Evolutionary conservation across 352 stramenopile species (phyloP), one percentile per base, ranked within the genome.

Genomic region (Globisporangium heterothallicum): DNA sequence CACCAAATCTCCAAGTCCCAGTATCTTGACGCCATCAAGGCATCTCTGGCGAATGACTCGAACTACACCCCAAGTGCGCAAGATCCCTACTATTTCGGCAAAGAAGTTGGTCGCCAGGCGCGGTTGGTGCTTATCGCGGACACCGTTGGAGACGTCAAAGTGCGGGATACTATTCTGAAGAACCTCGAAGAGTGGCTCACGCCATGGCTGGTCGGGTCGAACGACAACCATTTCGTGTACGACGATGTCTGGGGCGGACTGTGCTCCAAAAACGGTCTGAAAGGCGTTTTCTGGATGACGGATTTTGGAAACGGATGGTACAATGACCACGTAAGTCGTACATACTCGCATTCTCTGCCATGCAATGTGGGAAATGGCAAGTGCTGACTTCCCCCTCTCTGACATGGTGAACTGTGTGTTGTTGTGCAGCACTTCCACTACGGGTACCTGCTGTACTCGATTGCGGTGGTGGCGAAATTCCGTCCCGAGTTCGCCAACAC

Each of bases 371-470:
- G 6, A 13, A 36, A 36, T 6, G 30, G 29, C 29, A n/a, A n/a
- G n/a, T n/a, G n/a, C n/a, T n/a, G n/a, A n/a, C n/a, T n/a, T n/a
- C n/a, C n/a, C n/a, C n/a, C 1, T 25, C 24, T 22, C 40, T 45
- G 44, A 56, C 47, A 26, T 14, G 13, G 27, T 21, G 26, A 45
- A 10, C 22, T 13, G 48, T 19, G 55, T 48, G 43, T 27, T 4
- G 19, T 62, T 30, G 49, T 53, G 21, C 59, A 98, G 76, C 95
- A 98, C 70, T 98, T 98, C 62, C 94, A 99, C 65, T 98, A 98
- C 57, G 96, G 94, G 47, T 98, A 98, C 59, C 80, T 97, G 34
- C 61, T 95, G 45, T 95, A 94, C 60, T 73, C 88, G 21, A 68
- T 88, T 26, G 85, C 73, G n/a, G 74, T 97, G 7, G 58, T 96